Percentiles rank a stretch among this genome's conserved stretches.
Evolutionary conservation across 148 eudicot species (phyloP).

Genomic region (Silene conica): DNA sequence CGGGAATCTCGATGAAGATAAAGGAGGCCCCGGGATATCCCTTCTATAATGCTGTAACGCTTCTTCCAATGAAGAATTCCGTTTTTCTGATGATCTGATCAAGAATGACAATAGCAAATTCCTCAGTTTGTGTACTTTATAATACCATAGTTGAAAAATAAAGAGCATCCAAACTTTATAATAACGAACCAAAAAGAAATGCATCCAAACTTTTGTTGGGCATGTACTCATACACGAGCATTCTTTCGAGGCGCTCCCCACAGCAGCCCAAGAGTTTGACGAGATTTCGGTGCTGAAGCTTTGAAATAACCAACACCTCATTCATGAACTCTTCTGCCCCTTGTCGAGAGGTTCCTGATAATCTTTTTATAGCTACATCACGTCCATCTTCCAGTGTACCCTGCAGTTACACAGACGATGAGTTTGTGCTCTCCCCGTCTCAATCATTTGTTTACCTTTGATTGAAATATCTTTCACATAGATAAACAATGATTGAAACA

Average conservation of each 20-base stretch:
- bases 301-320: conserved; percentile 33
- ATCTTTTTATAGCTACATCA: conserved; percentile 36
- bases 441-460: too few relatives aligned
- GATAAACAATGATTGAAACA: too few relatives aligned
- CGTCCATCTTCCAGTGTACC: conserved; percentile 32
- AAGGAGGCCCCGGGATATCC: conserved; percentile 24
- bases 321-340: conserved; percentile 37
- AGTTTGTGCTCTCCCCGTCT: too few relatives aligned
- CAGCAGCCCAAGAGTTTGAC: conserved; percentile 40
- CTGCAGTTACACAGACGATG: not conserved
- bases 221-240: conserved; percentile 36
- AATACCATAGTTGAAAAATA: too few relatives aligned
- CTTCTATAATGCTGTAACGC: conserved; percentile 28
- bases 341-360: conserved; percentile 30
- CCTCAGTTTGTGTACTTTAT: too few relatives aligned
- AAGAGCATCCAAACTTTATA: too few relatives aligned
- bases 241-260: conserved; percentile 30
- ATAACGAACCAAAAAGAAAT: conserved; percentile 33
- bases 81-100: not conserved
- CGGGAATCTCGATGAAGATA: conserved; percentile 26
- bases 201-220: conserved; percentile 37
- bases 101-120: too few relatives aligned
- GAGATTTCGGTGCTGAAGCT: conserved; percentile 45
- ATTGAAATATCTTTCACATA: too few relatives aligned
- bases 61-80: conserved; percentile 24